Conservation (phyloP, 495 filamentous ascomycete genomes). For the Cenococcum geophilum region DNA sequence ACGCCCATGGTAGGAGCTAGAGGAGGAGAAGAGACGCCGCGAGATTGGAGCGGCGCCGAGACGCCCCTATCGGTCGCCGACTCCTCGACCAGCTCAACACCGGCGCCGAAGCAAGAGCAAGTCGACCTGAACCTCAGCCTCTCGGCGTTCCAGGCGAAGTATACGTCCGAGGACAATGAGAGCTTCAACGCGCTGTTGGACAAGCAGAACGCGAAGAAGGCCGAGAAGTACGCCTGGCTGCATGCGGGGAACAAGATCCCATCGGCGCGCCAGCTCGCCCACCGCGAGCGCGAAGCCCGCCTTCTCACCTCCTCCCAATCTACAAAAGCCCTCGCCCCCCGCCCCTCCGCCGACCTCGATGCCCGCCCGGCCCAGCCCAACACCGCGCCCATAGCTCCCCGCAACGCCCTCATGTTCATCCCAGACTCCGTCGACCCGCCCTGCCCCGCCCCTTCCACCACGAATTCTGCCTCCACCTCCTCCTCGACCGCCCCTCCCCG, state of each 20-base stretch:
- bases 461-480: slow-evolving; percentile 57
- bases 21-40: slow-evolving; percentile 44
- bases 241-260: slow-evolving; percentile 86
- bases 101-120: slow-evolving; percentile 40
- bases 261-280: slow-evolving; percentile 75
- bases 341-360: slow-evolving; percentile 48
- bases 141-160: slow-evolving; percentile 79
- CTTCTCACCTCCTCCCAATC: slow-evolving; percentile 42
- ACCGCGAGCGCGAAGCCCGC: slow-evolving; percentile 48
- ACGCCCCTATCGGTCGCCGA: slow-evolving; percentile 57
- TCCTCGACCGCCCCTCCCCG: slow-evolving; percentile 70
- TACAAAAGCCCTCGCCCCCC: slow-evolving; percentile 34
- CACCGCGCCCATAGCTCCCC: slow-evolving; percentile 63
- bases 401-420: slow-evolving; percentile 84
- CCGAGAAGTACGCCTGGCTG: slow-evolving; percentile 79
- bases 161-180: slow-evolving; percentile 96
- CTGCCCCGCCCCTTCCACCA: too few species aligned
- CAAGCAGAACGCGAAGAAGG: slow-evolving; percentile 76
- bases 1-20: slow-evolving; percentile 25
- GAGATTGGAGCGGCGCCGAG: slow-evolving; percentile 47
- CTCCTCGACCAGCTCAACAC: slow-evolving; percentile 32
- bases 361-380: slow-evolving; percentile 73
- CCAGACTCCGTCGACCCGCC: slow-evolving; percentile 71
- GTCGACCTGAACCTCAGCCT: slow-evolving; percentile 79
- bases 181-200: slow-evolving; percentile 89